These are phyloP conservation scores for Pythium brassicae DNA, from an alignment of 352 stramenopile genomes.

Conservation along the genomic window DNA sequence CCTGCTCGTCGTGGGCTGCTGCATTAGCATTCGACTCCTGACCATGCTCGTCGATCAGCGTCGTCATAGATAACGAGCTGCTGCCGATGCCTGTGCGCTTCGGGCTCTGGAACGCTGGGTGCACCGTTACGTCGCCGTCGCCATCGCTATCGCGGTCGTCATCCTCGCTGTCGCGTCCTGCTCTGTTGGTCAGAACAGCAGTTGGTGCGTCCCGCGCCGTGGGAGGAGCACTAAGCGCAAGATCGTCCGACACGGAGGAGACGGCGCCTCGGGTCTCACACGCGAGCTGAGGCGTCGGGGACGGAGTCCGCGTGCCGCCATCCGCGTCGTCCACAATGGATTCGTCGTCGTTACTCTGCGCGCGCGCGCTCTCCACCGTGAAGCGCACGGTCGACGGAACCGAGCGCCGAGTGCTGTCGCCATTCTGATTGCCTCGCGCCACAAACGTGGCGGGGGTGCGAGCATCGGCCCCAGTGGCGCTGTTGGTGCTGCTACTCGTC, in stretches of 20 bases:
- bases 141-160: background rate
- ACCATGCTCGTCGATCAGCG: background rate
- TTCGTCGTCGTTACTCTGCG: background rate
- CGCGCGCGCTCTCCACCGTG: background rate
- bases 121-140: background rate
- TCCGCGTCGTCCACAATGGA: no score
- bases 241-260: background rate
- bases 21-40: background rate
- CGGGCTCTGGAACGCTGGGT: background rate
- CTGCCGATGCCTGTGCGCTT: background rate
- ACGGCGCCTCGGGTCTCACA: background rate
- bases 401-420: no score
- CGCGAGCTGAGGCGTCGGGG: no score
- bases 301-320: no score
- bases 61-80: background rate
- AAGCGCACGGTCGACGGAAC: background rate
- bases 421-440: background rate
- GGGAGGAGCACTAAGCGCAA: background rate
- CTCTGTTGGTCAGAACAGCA: background rate
- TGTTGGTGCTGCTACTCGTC: background rate
- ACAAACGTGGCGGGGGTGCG: background rate
- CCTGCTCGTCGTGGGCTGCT: conserved; percentile 1
- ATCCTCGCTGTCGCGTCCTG: background rate
- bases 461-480: no score
- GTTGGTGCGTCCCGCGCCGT: background rate